phyloP scores from a whole-genome alignment of 768 basidiomycete genomes.

The Pholiota molesta region DNA sequence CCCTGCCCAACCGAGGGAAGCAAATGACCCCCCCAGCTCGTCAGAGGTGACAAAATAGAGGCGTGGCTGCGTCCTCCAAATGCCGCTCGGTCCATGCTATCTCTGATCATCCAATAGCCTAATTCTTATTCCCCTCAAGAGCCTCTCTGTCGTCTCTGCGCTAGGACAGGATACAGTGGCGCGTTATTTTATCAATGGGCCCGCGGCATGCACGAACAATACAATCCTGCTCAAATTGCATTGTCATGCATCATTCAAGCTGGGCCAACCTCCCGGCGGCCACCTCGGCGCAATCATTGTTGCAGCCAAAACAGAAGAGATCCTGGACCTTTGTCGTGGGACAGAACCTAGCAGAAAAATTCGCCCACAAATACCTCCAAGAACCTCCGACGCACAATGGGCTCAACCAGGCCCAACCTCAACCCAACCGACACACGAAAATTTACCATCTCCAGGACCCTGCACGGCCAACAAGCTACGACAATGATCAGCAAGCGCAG shows the following conservation, averaged over 20 bases:
- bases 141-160: neutral
- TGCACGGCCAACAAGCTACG: neutral
- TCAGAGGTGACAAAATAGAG: slow-evolving; percentile 3
- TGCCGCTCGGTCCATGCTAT: neutral
- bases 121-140: neutral
- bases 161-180: neutral
- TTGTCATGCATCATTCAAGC: neutral
- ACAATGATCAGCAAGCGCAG: neutral
- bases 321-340: neutral
- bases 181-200: neutral
- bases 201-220: neutral
- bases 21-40: neutral
- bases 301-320: neutral
- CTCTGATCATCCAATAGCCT: neutral
- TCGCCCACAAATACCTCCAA: too few species aligned
- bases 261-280: too few species aligned
- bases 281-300: neutral
- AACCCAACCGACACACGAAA: neutral
- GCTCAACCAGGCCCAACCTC: too few species aligned
- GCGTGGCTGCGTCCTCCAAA: neutral
- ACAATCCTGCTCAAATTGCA: neutral
- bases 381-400: too few species aligned
- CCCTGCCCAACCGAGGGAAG: slow-evolving; percentile 3
- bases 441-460: neutral
- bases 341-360: too few species aligned